These are phyloP conservation scores for Geotrichum siamense DNA, from an alignment of 1,139 yeast species.

Conservation along the genomic window DNA sequence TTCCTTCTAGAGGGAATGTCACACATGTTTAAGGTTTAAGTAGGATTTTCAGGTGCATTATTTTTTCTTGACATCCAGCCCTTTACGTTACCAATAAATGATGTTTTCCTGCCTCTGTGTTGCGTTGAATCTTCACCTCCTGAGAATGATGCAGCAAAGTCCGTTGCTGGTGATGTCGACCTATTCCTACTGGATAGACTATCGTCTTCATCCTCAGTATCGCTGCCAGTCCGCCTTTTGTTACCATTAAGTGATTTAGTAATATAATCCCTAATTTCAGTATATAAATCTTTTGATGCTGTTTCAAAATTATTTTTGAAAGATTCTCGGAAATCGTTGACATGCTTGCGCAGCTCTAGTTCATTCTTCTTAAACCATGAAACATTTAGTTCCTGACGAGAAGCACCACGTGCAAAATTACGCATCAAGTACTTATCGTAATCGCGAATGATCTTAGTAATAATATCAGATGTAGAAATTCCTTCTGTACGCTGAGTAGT, in stretches of 20 bases:
- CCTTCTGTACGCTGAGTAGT: constrained; percentile 97
- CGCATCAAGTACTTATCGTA: constrained; percentile 95
- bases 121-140: constrained; percentile 31
- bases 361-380: constrained; percentile 97
- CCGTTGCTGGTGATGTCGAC: constrained; percentile 49
- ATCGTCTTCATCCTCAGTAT: constrained; percentile 17
- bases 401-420: constrained; percentile 95
- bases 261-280: constrained; percentile 58
- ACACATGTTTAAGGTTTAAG: no score
- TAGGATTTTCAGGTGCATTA: constrained; percentile 14
- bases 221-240: constrained; percentile 9
- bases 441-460: constrained; percentile 88
- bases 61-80: constrained; percentile 55
- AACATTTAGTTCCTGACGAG: constrained; percentile 90
- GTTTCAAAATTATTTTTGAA: constrained; percentile 67
- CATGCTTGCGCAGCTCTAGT: constrained; percentile 84
- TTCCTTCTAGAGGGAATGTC: no score
- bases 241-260: constrained; percentile 23
- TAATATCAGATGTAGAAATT: constrained; percentile 89
- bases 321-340: constrained; percentile 81
- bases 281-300: constrained; percentile 72
- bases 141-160: constrained; percentile 55
- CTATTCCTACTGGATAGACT: constrained; percentile 21
- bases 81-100: constrained; percentile 52
- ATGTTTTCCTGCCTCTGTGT: constrained; percentile 18